Percentiles rank a stretch among this genome's conserved stretches.
Conservation (phyloP, 179 eudicot species). For the Sideroxylon spinosum region DNA sequence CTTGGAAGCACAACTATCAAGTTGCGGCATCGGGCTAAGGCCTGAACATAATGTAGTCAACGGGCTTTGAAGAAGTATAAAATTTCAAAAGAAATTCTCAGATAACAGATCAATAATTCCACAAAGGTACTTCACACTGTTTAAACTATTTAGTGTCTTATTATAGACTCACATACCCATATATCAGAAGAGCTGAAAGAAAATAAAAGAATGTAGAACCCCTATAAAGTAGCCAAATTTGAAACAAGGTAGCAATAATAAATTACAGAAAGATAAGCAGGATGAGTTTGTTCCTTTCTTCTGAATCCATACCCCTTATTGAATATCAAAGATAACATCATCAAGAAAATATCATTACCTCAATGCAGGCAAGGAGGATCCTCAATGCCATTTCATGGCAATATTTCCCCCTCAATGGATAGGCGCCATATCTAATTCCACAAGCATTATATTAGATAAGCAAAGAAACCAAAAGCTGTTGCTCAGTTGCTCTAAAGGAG, state of each 20-base stretch:
- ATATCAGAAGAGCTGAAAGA: background rate
- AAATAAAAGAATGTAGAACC: background rate
- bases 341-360: slow-evolving; percentile 40
- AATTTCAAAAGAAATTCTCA: too few relatives aligned
- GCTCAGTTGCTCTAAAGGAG: background rate
- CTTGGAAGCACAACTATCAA: too few relatives aligned
- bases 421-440: slow-evolving; percentile 75
- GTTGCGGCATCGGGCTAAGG: too few relatives aligned
- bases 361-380: slow-evolving; percentile 89
- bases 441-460: slow-evolving; percentile 14
- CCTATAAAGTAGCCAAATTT: background rate
- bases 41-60: too few relatives aligned
- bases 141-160: too few relatives aligned
- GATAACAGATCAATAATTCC: too few relatives aligned
- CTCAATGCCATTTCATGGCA: slow-evolving; percentile 99
- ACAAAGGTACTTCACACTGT: too few relatives aligned
- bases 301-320: background rate
- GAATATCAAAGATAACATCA: background rate
- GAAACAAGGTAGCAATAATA: background rate
- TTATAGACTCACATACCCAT: too few relatives aligned
- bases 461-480: background rate
- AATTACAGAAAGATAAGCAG: background rate
- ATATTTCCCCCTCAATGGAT: slow-evolving; percentile 82
- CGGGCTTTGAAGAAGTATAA: too few relatives aligned
- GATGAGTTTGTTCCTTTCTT: background rate